phyloP scores from a whole-genome alignment of 2,329 filamentous ascomycete species.

The Monosporascus ibericus region DNA sequence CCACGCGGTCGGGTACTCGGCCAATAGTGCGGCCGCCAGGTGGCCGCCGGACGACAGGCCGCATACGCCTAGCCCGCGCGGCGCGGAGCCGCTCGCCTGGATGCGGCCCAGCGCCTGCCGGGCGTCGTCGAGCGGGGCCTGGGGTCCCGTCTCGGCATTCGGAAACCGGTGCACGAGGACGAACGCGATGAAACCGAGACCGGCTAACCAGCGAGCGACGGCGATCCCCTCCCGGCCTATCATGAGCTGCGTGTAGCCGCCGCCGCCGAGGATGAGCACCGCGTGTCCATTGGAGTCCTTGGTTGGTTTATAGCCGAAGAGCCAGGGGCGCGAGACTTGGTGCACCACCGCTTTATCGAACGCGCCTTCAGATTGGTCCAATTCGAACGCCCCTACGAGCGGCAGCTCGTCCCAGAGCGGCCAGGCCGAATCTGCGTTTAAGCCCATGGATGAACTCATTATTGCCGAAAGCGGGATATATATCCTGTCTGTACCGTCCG shows the following conservation, averaged over 20 bases:
- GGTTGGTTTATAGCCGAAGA: constrained; percentile 15
- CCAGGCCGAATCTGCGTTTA: constrained; percentile 10
- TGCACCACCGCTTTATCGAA: constrained; percentile 10
- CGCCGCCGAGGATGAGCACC: constrained; percentile 15
- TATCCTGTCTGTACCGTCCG: too few species aligned
- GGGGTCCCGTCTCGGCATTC: constrained; percentile 8
- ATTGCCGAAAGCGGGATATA: not conserved
- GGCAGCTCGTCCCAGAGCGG: constrained; percentile 10
- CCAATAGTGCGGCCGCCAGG: constrained; percentile 13
- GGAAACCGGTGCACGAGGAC: constrained; percentile 19
- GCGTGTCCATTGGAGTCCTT: constrained; percentile 9
- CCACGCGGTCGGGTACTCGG: constrained; percentile 13
- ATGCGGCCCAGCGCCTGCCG: constrained; percentile 12
- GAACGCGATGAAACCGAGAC: constrained; percentile 14
- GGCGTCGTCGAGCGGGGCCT: constrained; percentile 14
- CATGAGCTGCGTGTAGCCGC: constrained; percentile 18
- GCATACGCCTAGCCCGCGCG: constrained; percentile 7
- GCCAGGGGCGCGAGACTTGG: constrained; percentile 11
- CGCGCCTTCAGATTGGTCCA: constrained; percentile 5
- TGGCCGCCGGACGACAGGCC: constrained; percentile 16
- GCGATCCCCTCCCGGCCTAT: constrained; percentile 15
- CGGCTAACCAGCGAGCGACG: constrained; percentile 14
- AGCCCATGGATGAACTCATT: constrained; percentile 3
- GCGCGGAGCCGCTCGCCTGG: not conserved
- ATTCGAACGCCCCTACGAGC: constrained; percentile 10